Conservation (phyloP, 1,284 basidiomycete species). For the Mycosarcoma mackinlayi region DNA sequence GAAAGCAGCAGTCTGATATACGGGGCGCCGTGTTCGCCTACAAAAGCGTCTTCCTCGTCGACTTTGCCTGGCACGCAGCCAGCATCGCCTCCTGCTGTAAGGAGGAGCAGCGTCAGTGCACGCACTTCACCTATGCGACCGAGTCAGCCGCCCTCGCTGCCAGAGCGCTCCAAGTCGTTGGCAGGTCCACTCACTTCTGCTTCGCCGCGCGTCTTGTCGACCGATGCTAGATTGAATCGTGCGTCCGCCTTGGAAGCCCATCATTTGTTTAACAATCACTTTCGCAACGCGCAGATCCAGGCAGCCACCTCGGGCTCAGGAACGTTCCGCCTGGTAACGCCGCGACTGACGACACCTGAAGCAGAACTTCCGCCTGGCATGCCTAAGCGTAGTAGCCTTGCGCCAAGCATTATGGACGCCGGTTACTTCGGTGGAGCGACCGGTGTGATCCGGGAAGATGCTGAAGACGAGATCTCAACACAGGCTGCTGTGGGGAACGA, state of each 20-base stretch:
- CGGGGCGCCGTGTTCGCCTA: conserved; percentile 13
- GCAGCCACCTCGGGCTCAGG: conserved; percentile 60
- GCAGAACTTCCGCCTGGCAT: conserved; percentile 33
- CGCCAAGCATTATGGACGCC: conserved; percentile 34
- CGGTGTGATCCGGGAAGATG: conserved; percentile 25
- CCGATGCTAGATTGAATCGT: conserved; percentile 22
- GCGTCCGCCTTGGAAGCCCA: conserved; percentile 45
- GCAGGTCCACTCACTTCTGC: conserved; percentile 18
- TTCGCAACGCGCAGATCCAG: conserved; percentile 50
- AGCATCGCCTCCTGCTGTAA: conserved; percentile 1
- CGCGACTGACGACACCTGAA: conserved; percentile 57
- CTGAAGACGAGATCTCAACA: conserved; percentile 7
- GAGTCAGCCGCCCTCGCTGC: conserved; percentile 21
- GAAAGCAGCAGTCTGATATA: neutral
- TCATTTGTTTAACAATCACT: conserved; percentile 33
- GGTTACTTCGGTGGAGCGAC: conserved; percentile 49
- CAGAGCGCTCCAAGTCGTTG: conserved; percentile 33
- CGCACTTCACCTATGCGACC: conserved; percentile 26
- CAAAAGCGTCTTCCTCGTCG: conserved; percentile 3
- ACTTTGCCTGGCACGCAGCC: neutral
- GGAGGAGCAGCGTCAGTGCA: conserved; percentile 23
- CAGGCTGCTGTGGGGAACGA: neutral
- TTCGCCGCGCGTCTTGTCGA: conserved; percentile 25
- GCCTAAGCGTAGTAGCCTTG: conserved; percentile 15
- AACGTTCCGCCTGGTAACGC: conserved; percentile 57